Percentiles rank a stretch among this genome's conserved stretches.
Evolutionary conservation across 176 grass and related monocot genomes (phyloP).

Genomic region (Carex kokanica): DNA sequence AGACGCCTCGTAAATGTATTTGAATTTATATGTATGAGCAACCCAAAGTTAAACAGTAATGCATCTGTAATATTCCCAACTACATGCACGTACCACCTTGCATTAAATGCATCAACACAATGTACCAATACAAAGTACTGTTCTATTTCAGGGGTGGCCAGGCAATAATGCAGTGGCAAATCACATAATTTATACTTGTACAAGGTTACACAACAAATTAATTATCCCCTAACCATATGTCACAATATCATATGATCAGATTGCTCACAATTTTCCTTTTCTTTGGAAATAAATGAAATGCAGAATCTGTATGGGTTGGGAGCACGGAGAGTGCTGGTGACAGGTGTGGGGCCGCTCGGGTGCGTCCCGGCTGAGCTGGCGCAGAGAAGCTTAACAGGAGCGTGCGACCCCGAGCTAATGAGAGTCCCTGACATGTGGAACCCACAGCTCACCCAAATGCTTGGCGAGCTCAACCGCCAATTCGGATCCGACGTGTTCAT

Average conservation of each 20-base stretch:
- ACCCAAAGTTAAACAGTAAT: not conserved
- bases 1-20: not conserved
- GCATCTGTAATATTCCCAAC: not conserved
- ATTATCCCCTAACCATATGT: not conserved
- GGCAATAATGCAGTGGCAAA: not conserved
- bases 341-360: conserved; percentile 68
- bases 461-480: conserved; percentile 38
- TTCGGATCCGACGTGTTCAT: conserved; percentile 45
- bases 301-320: conserved; percentile 53
- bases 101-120: not conserved
- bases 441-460: conserved; percentile 43
- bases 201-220: not conserved
- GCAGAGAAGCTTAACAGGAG: conserved; percentile 49
- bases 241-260: not conserved
- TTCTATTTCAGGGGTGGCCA: not conserved
- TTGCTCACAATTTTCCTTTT: not conserved
- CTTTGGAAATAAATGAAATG: not conserved
- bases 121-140: not conserved
- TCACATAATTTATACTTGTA: not conserved
- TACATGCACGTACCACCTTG: not conserved
- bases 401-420: conserved; percentile 75
- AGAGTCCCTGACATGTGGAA: conserved; percentile 63
- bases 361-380: conserved; percentile 88
- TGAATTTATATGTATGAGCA: not conserved
- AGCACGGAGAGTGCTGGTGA: conserved; percentile 54